Evolutionary conservation across 2,329 filamentous ascomycete species (phyloP).

Genomic region (Alternaria solani): DNA sequence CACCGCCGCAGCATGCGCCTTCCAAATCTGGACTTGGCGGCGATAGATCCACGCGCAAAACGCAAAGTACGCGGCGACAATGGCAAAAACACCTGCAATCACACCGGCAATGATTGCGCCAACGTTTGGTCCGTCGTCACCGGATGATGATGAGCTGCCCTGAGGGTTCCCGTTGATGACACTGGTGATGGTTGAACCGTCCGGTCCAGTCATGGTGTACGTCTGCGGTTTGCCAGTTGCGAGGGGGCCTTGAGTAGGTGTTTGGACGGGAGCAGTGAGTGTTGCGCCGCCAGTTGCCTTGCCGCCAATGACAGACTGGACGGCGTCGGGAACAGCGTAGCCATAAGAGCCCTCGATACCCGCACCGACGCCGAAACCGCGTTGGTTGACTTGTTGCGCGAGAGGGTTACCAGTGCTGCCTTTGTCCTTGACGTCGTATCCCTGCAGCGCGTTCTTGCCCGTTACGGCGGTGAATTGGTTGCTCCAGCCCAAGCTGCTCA

Average conservation of each 20-base stretch:
- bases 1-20: slow-evolving; percentile 71
- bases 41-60: slow-evolving; percentile 79
- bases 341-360: slow-evolving; percentile 68
- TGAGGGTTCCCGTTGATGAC: slow-evolving; percentile 41
- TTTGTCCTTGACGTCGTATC: slow-evolving; percentile 36
- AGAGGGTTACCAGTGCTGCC: slow-evolving; percentile 53
- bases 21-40: slow-evolving; percentile 74
- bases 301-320: slow-evolving; percentile 74
- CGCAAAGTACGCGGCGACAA: slow-evolving; percentile 70
- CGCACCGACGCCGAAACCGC: slow-evolving; percentile 59
- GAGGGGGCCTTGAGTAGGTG: slow-evolving; percentile 72
- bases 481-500: slow-evolving; percentile 74
- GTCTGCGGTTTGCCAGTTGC: slow-evolving; percentile 74
- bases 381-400: slow-evolving; percentile 63
- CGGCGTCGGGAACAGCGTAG: slow-evolving; percentile 73
- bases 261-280: slow-evolving; percentile 67
- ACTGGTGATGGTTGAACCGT: slow-evolving; percentile 53
- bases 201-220: slow-evolving; percentile 66
- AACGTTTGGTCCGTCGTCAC: slow-evolving; percentile 54
- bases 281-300: slow-evolving; percentile 73
- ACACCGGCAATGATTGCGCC: slow-evolving; percentile 66
- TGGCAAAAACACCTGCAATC: slow-evolving; percentile 70
- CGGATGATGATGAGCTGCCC: slow-evolving; percentile 16
- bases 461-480: slow-evolving; percentile 71
- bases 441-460: slow-evolving; percentile 61